These are phyloP conservation scores for Dichomitus squalens DNA, from an alignment of 1,284 basidiomycete genomes.

Conservation along the genomic window DNA sequence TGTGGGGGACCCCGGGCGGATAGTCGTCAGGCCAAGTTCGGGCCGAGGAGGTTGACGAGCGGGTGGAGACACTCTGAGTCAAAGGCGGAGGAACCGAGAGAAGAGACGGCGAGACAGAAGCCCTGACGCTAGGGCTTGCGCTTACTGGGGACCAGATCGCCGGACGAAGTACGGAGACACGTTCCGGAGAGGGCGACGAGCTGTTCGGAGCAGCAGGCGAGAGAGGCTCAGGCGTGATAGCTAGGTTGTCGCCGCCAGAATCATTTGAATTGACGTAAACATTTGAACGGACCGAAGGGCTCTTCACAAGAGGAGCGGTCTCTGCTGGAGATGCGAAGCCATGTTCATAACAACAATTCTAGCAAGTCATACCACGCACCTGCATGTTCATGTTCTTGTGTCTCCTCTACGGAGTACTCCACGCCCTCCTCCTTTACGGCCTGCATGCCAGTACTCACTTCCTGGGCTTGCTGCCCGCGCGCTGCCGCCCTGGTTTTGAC, in stretches of 20 bases:
- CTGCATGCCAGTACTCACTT: not conserved
- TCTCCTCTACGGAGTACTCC: not conserved
- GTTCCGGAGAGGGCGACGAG: not conserved
- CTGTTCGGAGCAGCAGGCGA: not conserved
- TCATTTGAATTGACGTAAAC: not conserved
- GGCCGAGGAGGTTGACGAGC: slow-evolving; percentile 5
- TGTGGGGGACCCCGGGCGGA: not conserved
- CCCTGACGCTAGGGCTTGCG: not conserved
- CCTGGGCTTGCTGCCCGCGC: not conserved
- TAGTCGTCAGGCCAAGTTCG: slow-evolving; percentile 5
- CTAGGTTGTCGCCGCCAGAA: not conserved
- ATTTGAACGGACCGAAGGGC: not conserved
- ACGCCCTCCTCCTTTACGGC: not conserved
- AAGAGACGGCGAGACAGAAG: not conserved
- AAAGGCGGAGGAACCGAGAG: not conserved
- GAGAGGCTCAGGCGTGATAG: not conserved
- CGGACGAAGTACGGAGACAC: slow-evolving; percentile 7
- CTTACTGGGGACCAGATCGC: slow-evolving; percentile 13
- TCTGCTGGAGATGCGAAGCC: not conserved
- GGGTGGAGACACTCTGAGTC: not conserved
- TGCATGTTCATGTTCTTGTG: not conserved
- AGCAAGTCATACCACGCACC: not conserved
- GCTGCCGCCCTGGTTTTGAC: not conserved
- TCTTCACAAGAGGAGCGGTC: not conserved
- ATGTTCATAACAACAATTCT: not conserved